Percentiles rank a stretch among this genome's conserved stretches.
Conservation (phyloP, 306 rosid genomes). For the Inga oerstediana region DNA sequence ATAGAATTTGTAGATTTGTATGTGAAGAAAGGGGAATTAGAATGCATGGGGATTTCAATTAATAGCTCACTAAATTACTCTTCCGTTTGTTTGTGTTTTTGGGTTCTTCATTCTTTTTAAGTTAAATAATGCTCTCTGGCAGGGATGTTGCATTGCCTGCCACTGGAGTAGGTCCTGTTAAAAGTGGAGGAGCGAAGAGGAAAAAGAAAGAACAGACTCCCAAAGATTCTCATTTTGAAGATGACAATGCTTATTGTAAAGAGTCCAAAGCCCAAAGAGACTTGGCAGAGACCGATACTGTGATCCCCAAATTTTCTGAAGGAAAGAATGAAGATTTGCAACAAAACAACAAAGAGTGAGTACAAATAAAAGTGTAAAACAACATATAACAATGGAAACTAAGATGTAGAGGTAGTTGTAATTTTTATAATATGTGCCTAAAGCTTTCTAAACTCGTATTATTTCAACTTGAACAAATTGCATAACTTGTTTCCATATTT, state of each 20-base stretch:
- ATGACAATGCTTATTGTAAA: slow-evolving; percentile 23
- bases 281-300: slow-evolving; percentile 29
- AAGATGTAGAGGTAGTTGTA: background rate
- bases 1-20: background rate
- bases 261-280: slow-evolving; percentile 38
- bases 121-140: slow-evolving; percentile 20
- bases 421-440: background rate
- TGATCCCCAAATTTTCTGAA: slow-evolving; percentile 32
- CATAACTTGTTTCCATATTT: background rate
- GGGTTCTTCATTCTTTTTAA: background rate
- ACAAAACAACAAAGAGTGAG: slow-evolving; percentile 53
- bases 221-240: slow-evolving; percentile 38
- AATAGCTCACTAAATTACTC: background rate
- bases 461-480: background rate
- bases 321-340: slow-evolving; percentile 40
- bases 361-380: background rate
- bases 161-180: slow-evolving; percentile 30
- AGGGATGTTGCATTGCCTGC: slow-evolving; percentile 40
- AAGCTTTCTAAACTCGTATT: background rate
- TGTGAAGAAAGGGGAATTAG: background rate
- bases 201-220: slow-evolving; percentile 42
- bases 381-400: background rate
- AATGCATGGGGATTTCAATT: background rate
- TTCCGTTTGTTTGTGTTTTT: background rate
- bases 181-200: slow-evolving; percentile 42